These are phyloP conservation scores for Biancaea sappan DNA, from an alignment of 306 rosid species.

Conservation along the genomic window DNA sequence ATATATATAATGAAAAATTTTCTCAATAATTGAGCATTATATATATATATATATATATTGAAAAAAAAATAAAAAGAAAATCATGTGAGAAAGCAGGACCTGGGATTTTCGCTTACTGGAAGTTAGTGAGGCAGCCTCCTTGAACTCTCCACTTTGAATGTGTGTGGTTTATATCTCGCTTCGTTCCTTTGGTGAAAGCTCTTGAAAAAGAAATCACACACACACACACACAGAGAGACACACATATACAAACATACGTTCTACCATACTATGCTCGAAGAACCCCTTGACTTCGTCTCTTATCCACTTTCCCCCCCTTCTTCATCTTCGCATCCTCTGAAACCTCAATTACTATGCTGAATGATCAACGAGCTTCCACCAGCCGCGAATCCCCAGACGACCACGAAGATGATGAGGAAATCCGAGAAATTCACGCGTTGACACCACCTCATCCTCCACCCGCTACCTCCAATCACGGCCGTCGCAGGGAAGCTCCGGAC, in stretches of 20 bases:
- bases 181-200: neutral
- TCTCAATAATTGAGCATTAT: too few relatives aligned
- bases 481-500: slow-evolving; percentile 62
- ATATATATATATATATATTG: too few relatives aligned
- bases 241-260: neutral
- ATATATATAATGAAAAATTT: too few relatives aligned
- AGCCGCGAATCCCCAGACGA: slow-evolving; percentile 38
- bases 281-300: slow-evolving; percentile 11
- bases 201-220: neutral
- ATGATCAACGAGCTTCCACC: slow-evolving; percentile 39
- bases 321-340: slow-evolving; percentile 8
- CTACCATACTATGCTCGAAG: neutral
- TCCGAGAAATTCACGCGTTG: slow-evolving; percentile 88
- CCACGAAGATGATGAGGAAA: slow-evolving; percentile 43
- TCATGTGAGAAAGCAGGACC: too few relatives aligned
- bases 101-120: too few relatives aligned
- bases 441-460: slow-evolving; percentile 54
- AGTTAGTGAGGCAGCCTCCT: too few relatives aligned
- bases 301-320: slow-evolving; percentile 25
- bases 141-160: slow-evolving; percentile 12
- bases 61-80: too few relatives aligned
- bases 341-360: slow-evolving; percentile 53
- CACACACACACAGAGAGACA: neutral
- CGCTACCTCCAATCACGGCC: slow-evolving; percentile 37
- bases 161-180: slow-evolving; percentile 31